Percentiles rank a stretch among this genome's conserved stretches.
phyloP scores from a whole-genome alignment of 352 stramenopile species.

The Globisporangium abappressorium region DNA sequence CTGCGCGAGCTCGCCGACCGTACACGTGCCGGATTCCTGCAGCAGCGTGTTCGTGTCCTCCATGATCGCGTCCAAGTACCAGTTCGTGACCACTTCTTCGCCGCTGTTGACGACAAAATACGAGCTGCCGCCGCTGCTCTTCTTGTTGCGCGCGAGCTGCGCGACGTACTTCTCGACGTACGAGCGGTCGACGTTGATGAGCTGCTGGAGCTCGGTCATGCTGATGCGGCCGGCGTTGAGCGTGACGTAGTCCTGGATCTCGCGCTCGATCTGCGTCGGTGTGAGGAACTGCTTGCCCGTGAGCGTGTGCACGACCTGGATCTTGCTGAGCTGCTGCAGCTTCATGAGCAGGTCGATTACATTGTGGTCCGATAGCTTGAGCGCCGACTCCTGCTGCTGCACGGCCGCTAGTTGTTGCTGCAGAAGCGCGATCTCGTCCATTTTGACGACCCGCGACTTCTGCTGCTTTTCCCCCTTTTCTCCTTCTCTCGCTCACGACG shows the following conservation, averaged over 20 bases:
- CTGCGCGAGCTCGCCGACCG: conserved; percentile 70
- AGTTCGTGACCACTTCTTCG: conserved; percentile 76
- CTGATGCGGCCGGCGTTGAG: conserved; percentile 64
- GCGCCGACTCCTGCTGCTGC: conserved; percentile 71
- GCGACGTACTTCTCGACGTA: conserved; percentile 63
- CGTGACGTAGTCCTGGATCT: conserved; percentile 72
- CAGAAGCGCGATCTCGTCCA: conserved; percentile 83
- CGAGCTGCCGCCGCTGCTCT: conserved; percentile 26
- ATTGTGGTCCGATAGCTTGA: conserved; percentile 84
- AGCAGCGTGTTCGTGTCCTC: conserved; percentile 74
- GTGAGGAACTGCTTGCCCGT: conserved; percentile 83
- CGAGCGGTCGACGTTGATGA: conserved; percentile 68
- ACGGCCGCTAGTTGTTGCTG: conserved; percentile 77
- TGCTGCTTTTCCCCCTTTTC: not conserved
- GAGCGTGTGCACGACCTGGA: conserved; percentile 79
- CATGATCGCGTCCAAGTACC: conserved; percentile 85
- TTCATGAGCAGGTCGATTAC: conserved; percentile 77
- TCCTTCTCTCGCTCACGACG: not conserved
- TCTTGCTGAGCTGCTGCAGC: conserved; percentile 69
- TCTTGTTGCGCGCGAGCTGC: conserved; percentile 36
- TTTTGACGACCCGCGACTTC: conserved; percentile 12
- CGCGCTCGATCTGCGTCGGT: conserved; percentile 59
- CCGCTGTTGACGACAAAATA: conserved; percentile 70
- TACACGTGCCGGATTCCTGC: conserved; percentile 64
- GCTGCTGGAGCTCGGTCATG: conserved; percentile 60